These are phyloP conservation scores for Chlorella sp. DNA, from an alignment of 139 green algal species.

Conservation along the genomic window DNA sequence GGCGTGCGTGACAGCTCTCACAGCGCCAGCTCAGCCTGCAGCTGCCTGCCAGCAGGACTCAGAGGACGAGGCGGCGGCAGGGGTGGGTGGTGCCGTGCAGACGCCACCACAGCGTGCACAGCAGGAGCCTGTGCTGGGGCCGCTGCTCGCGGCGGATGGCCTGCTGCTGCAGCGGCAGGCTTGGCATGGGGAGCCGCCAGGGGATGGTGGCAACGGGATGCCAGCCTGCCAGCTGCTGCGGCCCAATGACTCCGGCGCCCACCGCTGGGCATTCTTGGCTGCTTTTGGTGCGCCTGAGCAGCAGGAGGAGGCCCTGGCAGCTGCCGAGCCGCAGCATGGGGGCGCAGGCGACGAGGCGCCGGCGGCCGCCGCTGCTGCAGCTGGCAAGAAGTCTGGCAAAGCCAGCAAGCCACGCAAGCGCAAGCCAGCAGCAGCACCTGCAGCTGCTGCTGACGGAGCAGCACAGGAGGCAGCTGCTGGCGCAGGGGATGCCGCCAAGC, in stretches of 20 bases:
- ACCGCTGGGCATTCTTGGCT: conserved; percentile 35
- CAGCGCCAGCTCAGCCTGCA: background rate
- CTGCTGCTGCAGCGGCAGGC: background rate
- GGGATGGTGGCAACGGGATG: too few species aligned
- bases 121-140: background rate
- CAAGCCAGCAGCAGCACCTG: conserved; percentile 12
- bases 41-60: background rate
- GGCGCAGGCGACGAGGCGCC: background rate
- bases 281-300: background rate
- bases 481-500: background rate
- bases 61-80: background rate
- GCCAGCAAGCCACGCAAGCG: conserved; percentile 31
- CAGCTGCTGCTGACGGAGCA: background rate
- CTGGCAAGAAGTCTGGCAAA: conserved; percentile 28
- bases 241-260: background rate
- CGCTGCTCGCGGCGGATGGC: conserved; percentile 4
- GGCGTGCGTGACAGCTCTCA: background rate
- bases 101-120: conserved; percentile 2
- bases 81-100: background rate
- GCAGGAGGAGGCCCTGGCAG: background rate
- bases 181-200: background rate
- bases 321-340: background rate
- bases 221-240: conserved; percentile 2
- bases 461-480: background rate
- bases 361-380: background rate